Base-by-base conservation (phyloP, 1,284 basidiomycete genomes). In the Fomitopsis palustris region DNA sequence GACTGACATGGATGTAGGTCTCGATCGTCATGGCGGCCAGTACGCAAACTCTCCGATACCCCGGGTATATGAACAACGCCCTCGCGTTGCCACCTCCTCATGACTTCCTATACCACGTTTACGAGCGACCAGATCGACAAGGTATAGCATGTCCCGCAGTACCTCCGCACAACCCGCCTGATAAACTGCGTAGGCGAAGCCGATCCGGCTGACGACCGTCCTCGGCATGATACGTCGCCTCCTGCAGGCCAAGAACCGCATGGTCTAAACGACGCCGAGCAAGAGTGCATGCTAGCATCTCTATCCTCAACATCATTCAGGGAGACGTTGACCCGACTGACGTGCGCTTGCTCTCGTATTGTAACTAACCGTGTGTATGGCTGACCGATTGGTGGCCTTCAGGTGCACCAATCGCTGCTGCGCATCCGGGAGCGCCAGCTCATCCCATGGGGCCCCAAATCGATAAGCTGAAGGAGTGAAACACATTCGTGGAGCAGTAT, bases 1-100 rank as follows among this genome's bases (percentile, higher is more conserved):
- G 53, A n/a, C 60, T n/a, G 19, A 38, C 29, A 25, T 49, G 2
- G 56, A 10, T 60, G 16, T 16, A 97, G 93, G 92, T 93, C 0
- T 89, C 95, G 2, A 97, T 95, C 1, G 95, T 97, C 54, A 96
- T 98, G 84, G 92, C 96, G 10, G 96, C 96, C 3, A 96, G 95
- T 61, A 99, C 96, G 0, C 95, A 96, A 68, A 99, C 97, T 17
- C 83, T 99, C 25, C 87, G 97, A 66, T 99, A 98, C 77, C 97
- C 97, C 0, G 93, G 95, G 54, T 99, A 99, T 77, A 99, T 98
- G 96, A 99, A 99, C 81, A 99, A 99, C 69, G 96, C 99, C 71
- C 86, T 98, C 35, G n/a, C 83, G 96, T 56, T 98, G 96, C 69
- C 97, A 99, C 76, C 99, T 99, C 82, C 84, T 99, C 60, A 98